Base-by-base conservation (phyloP, 257 asterid species). In the Scutellaria barbata region DNA sequence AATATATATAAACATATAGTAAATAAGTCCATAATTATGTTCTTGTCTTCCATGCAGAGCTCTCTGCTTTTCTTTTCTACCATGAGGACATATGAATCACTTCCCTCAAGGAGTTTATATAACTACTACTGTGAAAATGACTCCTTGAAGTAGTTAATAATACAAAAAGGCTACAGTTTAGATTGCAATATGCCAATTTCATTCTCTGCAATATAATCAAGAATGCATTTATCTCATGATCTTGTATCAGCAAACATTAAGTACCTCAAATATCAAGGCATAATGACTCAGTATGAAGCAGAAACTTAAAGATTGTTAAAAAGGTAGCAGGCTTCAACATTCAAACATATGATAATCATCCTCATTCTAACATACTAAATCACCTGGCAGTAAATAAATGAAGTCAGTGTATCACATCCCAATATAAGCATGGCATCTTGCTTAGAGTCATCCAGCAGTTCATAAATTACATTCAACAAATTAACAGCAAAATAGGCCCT, bases 371-470 rank as follows among this genome's bases (percentile, higher is more conserved):
- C 43, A 7, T 12, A 10, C 58, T 1, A 71, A 66, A 73, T 73
- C 74, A 94, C 99, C 99, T 95, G 99, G 79, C 87, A 80, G 82
- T 88, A 85, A 50, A 91, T 88, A 74, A 95, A 91, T 54, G 82
- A 74, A 35, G 96, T 85, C 61, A 95, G 85, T 37, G 85, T 85
- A 74, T 89, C 95, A 76, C 96, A 95, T 68, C 99, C 99, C 69
- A 82, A 76, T 64, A 86, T 86, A 81, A 83, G 81, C 74, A 82
- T 46, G 51, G 72, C 81, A 69, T 92, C 96, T 72, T 75, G 78
- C 83, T 86, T 87, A 22, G 94, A 80, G 72, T 85, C 86, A 79
- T 86, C 93, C 80, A 92, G 89, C 73, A 91, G 87, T 80, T 86
- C 95, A 77, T 51, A 76, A 71, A 87, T 88, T 14, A 85, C 84